Conservation (phyloP, 2,329 filamentous ascomycete species). For the Phaeomoniella chlamydospora region DNA sequence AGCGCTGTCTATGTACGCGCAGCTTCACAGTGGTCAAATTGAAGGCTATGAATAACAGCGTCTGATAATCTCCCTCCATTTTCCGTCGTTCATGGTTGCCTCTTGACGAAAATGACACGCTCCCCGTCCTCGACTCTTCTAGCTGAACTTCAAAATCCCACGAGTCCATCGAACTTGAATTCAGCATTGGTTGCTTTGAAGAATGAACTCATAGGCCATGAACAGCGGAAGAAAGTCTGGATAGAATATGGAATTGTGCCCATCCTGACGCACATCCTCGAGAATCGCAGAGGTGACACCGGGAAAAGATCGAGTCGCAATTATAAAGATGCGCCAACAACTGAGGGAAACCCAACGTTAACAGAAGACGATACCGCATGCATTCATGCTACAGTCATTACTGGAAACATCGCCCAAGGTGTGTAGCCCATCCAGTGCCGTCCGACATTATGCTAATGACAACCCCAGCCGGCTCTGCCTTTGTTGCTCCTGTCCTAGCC, state of each 20-base stretch:
- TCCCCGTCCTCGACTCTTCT: conserved; percentile 39
- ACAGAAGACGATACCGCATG: conserved; percentile 53
- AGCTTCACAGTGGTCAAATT: too few relatives aligned
- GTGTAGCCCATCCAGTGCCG: too few relatives aligned
- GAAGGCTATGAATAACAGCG: too few relatives aligned
- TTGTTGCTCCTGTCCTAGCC: conserved; percentile 59
- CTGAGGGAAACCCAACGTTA: conserved; percentile 3
- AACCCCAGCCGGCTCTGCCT: conserved; percentile 57
- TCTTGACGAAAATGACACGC: conserved; percentile 45
- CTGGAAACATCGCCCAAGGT: conserved; percentile 78
- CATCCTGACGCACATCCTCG: conserved; percentile 33
- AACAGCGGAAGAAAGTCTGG: conserved; percentile 71
- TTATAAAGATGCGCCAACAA: conserved; percentile 8
- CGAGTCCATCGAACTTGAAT: conserved; percentile 16
- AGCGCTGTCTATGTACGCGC: too few relatives aligned
- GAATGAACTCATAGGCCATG: conserved; percentile 79
- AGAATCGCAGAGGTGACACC: conserved; percentile 25
- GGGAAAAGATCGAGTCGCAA: conserved; percentile 16
- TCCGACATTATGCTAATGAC: too few relatives aligned
- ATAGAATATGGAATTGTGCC: conserved; percentile 52
- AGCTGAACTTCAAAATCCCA: conserved; percentile 41
- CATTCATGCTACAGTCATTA: conserved; percentile 69
- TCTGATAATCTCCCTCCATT: too few relatives aligned
- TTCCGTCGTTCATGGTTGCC: too few relatives aligned
- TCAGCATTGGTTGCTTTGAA: conserved; percentile 40